Conservation (phyloP, 768 basidiomycete genomes). For the Boletus pseudopeckii region DNA sequence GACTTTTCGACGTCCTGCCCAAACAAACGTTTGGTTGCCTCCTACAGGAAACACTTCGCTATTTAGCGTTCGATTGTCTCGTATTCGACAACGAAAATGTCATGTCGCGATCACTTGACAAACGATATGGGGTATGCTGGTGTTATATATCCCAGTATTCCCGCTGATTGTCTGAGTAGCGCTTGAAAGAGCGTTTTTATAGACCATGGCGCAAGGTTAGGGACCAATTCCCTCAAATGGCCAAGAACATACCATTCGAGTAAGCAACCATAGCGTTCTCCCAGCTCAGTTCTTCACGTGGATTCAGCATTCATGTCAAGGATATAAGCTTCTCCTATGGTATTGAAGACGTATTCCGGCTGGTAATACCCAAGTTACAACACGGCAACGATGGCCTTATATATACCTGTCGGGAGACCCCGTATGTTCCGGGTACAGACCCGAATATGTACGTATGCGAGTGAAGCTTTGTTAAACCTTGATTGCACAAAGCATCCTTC, state of each 20-base stretch:
- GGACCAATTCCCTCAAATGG: conserved; percentile 64
- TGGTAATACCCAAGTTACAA: conserved; percentile 80
- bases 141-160: neutral
- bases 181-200: conserved; percentile 78
- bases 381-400: conserved; percentile 96
- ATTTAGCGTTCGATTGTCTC: conserved; percentile 90
- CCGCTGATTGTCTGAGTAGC: conserved; percentile 12
- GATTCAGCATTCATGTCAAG: conserved; percentile 77
- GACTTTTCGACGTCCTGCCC: neutral
- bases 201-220: conserved; percentile 74
- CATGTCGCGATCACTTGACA: conserved; percentile 78
- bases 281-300: conserved; percentile 5
- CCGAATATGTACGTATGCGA: conserved; percentile 84
- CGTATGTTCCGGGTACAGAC: conserved; percentile 83
- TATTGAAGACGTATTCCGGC: conserved; percentile 78
- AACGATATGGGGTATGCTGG: conserved; percentile 80
- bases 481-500: conserved; percentile 4
- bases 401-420: conserved; percentile 86
- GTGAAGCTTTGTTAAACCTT: conserved; percentile 22
- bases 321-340: conserved; percentile 84
- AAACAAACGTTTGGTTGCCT: neutral
- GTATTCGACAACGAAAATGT: conserved; percentile 84
- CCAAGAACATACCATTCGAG: conserved; percentile 74
- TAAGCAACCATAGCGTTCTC: conserved; percentile 37
- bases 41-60: conserved; percentile 71